Evolutionary conservation across 805 yeast genomes (phyloP).

Genomic region (Tetrapisispora phaffii): DNA sequence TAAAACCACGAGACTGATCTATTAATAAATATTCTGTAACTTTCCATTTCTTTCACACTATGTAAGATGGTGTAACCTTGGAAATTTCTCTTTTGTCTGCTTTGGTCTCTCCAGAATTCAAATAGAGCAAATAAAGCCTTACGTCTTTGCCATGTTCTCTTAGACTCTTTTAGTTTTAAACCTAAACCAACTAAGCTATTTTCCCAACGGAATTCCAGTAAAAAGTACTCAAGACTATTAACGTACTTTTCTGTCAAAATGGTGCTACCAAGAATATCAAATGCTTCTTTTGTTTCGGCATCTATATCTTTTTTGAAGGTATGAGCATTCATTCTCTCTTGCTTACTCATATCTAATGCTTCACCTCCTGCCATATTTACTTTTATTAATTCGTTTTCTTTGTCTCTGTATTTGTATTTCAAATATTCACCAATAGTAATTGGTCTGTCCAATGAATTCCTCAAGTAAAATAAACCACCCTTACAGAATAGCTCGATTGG

Average conservation of each 20-base stretch:
- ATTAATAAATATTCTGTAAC: constrained; percentile 28
- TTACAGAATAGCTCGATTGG: constrained; percentile 27
- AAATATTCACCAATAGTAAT: constrained; percentile 26
- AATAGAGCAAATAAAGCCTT: constrained; percentile 29
- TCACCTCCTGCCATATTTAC: constrained; percentile 15
- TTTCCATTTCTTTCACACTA: constrained; percentile 31
- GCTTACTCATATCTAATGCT: constrained; percentile 8
- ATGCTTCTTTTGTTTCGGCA: constrained; percentile 22
- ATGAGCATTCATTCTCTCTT: constrained; percentile 25
- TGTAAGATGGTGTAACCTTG: constrained; percentile 24
- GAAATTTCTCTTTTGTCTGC: constrained; percentile 26
- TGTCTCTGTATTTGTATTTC: constrained; percentile 24
- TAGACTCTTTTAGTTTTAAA: constrained; percentile 26
- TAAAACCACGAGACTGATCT: constrained; percentile 32
- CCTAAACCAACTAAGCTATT: constrained; percentile 27
- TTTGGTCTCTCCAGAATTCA: constrained; percentile 31
- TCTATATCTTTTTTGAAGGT: constrained; percentile 22
- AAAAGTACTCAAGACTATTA: constrained; percentile 27
- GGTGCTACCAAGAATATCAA: constrained; percentile 18
- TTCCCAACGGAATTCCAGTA: constrained; percentile 31
- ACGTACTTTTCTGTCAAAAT: constrained; percentile 28
- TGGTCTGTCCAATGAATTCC: constrained; percentile 20
- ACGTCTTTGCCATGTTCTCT: constrained; percentile 31
- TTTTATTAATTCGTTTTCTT: constrained; percentile 22
- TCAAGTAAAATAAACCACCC: constrained; percentile 26